These are phyloP conservation scores for Zasmidium cellare DNA, from an alignment of 2,329 filamentous ascomycete species.

Conservation along the genomic window DNA sequence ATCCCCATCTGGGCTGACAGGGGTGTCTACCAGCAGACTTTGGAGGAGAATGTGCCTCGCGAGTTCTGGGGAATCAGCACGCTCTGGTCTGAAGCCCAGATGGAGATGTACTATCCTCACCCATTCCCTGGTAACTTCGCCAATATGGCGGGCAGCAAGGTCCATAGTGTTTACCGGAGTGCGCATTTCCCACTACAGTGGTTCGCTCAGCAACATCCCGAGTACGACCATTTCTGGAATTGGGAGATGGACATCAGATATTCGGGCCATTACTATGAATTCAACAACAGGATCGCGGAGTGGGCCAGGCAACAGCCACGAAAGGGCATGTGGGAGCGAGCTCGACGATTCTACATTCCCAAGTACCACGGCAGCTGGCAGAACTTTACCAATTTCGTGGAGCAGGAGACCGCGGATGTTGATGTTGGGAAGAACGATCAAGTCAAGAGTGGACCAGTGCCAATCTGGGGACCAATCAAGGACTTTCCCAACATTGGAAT, in stretches of 20 bases:
- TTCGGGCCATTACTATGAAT: constrained; percentile 80
- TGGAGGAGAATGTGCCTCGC: constrained; percentile 68
- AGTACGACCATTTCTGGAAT: constrained; percentile 68
- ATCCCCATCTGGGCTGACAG: constrained; percentile 78
- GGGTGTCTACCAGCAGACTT: constrained; percentile 65
- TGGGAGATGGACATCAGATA: constrained; percentile 87
- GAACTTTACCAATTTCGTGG: constrained; percentile 66
- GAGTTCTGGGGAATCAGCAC: constrained; percentile 89
- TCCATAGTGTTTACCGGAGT: constrained; percentile 85
- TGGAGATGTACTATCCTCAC: constrained; percentile 85
- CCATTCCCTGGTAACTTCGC: constrained; percentile 74
- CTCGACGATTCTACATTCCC: constrained; percentile 72
- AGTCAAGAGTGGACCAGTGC: constrained; percentile 50
- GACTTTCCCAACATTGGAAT: constrained; percentile 50
- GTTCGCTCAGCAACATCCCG: constrained; percentile 52
- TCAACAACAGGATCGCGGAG: constrained; percentile 65
- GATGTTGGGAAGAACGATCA: constrained; percentile 53
- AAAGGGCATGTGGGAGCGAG: constrained; percentile 72
- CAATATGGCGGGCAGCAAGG: constrained; percentile 62
- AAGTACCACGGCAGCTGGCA: constrained; percentile 66
- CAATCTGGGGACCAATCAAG: constrained; percentile 64
- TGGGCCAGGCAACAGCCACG: constrained; percentile 70
- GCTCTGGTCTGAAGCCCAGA: constrained; percentile 91
- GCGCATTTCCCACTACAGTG: constrained; percentile 53
- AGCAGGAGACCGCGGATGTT: constrained; percentile 54